These are phyloP conservation scores for Ceratocystis albifundus DNA, from an alignment of 2,329 filamentous ascomycete genomes.

Conservation along the genomic window DNA sequence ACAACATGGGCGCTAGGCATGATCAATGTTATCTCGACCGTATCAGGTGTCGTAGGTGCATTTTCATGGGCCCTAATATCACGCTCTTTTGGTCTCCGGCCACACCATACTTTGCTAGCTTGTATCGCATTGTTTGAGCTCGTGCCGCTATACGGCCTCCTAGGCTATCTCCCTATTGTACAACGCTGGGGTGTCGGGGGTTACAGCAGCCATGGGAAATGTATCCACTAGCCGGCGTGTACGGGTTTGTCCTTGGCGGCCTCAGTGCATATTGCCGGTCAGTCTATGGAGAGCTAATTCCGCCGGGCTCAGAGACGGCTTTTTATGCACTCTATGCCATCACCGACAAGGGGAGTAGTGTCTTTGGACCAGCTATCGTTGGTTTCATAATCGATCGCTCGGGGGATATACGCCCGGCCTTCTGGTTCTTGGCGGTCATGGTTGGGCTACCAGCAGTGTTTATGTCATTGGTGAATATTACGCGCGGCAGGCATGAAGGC, in stretches of 20 bases:
- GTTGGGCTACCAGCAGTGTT: conserved; percentile 75
- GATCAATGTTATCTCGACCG: conserved; percentile 85
- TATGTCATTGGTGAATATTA: conserved; percentile 75
- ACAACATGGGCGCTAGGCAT: conserved; percentile 73
- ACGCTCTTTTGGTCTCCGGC: conserved; percentile 53
- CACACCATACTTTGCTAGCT: conserved; percentile 81
- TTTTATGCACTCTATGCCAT: conserved; percentile 97
- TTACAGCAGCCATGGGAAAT: conserved; percentile 96
- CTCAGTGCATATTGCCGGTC: conserved; percentile 84
- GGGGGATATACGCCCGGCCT: conserved; percentile 72
- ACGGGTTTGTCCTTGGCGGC: conserved; percentile 89
- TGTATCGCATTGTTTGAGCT: conserved; percentile 85
- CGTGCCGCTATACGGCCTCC: conserved; percentile 80
- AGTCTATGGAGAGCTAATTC: conserved; percentile 85
- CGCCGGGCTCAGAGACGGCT: conserved; percentile 83
- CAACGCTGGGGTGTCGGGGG: conserved; percentile 63
- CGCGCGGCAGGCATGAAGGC: conserved; percentile 61
- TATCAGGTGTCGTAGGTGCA: conserved; percentile 73
- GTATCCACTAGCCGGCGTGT: conserved; percentile 82
- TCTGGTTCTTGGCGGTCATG: conserved; percentile 81
- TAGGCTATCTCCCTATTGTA: conserved; percentile 77
- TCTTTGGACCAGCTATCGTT: conserved; percentile 90
- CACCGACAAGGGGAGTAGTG: conserved; percentile 87
- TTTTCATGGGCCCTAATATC: conserved; percentile 81
- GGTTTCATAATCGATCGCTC: conserved; percentile 79